Percentiles rank a stretch among this genome's conserved stretches.
phyloP scores from a whole-genome alignment of 192 early-diverging fungal genomes.

The Backusella psychrophila region DNA sequence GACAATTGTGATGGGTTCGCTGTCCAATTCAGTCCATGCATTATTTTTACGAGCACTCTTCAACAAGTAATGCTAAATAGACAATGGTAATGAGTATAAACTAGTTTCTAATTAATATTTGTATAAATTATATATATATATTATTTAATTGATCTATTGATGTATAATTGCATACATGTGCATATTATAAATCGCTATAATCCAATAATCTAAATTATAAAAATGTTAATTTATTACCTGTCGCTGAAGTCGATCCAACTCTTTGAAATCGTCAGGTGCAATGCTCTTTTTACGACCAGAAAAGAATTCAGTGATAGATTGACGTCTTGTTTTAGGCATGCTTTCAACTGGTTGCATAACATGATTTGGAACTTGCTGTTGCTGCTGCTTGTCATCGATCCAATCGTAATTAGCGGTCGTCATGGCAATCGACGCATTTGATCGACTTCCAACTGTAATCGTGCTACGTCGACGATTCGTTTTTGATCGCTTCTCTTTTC shows the following conservation, averaged over 20 bases:
- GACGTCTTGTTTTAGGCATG: not conserved
- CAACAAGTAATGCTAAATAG: constrained; percentile 31
- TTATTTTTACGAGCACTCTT: constrained; percentile 37
- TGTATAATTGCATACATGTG: not conserved
- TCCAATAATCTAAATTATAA: not conserved
- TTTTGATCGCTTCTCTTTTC: constrained; percentile 11
- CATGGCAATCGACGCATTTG: not conserved
- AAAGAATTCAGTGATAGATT: constrained; percentile 19
- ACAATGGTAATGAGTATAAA: constrained; percentile 9
- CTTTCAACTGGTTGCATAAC: not conserved
- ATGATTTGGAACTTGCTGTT: not conserved
- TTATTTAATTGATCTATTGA: not conserved
- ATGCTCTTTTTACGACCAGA: constrained; percentile 10
- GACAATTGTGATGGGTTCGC: constrained; percentile 7
- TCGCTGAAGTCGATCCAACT: constrained; percentile 30
- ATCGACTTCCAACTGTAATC: constrained; percentile 9
- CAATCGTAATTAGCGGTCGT: constrained; percentile 12
- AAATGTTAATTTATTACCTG: constrained; percentile 22
- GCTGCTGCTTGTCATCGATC: not conserved
- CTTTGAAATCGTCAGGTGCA: constrained; percentile 24
- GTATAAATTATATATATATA: not conserved
- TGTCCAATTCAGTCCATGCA: constrained; percentile 19
- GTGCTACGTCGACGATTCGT: constrained; percentile 11
- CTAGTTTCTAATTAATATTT: not conserved
- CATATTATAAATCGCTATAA: not conserved